Base-by-base conservation (phyloP, 768 basidiomycete species). In the Leccinum subtestaceum region DNA sequence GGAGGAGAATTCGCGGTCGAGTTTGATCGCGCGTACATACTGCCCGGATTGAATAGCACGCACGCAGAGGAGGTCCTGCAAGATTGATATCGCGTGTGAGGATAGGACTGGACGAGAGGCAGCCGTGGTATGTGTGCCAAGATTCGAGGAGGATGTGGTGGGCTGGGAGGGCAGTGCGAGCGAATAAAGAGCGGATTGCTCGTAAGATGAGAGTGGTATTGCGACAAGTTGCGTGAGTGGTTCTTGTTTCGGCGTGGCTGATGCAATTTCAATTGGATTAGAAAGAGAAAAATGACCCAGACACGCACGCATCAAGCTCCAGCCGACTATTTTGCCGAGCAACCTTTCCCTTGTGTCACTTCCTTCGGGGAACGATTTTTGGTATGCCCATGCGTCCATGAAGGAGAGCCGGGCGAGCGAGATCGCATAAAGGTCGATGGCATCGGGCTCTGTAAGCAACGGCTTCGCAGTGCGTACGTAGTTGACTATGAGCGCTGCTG, bases 401-500 rank as follows among this genome's bases (percentile, higher is more conserved):
- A 93, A 73, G 65, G 80, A 86, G 0, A 79, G 75, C 29, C 89
- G 82, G 0, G 85, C 85, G 25, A 93, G 76, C 1, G 92, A 87
- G 29, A 86, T 65, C 1, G 82, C 70, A 66, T 92, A 93, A n/a
- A 81, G 75, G 62, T 88, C 84, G 53, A 92, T 78, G 71, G 91
- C 89, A 50, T 80, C 78, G 8, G 86, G 88, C 63, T 88, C 85
- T 0, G 80, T 83, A 23, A 93, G 77, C 0, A 80, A 76, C 9
- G 92, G 91, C 63, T 89, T 89, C 19, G 85, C 87, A 2, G 88
- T 88, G 49, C 87, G 84, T 34, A 94, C 76, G 65, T 91, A 94
- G 70, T 81, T 81, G 53, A 89, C 81, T 38, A 93, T 80, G 45
- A 91, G 82, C 2, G 69, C 38, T 19, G 69, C 66, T 1, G 66